Evolutionary conservation across 208 protist species (phyloP).

Genomic region (Blechomonas ayalai): DNA sequence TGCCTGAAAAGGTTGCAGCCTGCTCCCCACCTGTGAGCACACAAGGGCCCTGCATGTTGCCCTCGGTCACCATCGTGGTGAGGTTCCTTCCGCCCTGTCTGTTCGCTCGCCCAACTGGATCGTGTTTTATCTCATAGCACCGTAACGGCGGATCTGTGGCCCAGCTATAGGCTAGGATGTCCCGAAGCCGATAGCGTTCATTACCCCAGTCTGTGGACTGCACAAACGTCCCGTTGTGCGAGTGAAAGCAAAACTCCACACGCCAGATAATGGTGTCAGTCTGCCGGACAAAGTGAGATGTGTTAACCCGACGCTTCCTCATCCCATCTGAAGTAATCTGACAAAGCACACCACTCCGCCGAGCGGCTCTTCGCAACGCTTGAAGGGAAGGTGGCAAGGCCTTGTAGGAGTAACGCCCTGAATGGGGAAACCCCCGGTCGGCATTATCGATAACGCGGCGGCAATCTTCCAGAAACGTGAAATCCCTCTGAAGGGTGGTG

Average conservation of each 20-base stretch:
- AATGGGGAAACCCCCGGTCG: conserved; percentile 39
- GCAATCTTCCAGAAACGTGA: conserved; percentile 73
- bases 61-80: too few relatives aligned
- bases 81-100: neutral
- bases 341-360: conserved; percentile 73
- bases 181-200: conserved; percentile 65
- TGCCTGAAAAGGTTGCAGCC: too few relatives aligned
- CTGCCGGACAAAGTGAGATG: conserved; percentile 55
- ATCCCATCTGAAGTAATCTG: conserved; percentile 87
- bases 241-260: conserved; percentile 74
- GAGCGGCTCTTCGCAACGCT: conserved; percentile 66
- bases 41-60: too few relatives aligned
- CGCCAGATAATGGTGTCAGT: conserved; percentile 77
- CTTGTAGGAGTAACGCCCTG: conserved; percentile 47
- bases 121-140: conserved; percentile 65
- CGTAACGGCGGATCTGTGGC: conserved; percentile 59
- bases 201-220: conserved; percentile 60
- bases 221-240: neutral
- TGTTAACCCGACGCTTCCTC: conserved; percentile 73
- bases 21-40: too few relatives aligned
- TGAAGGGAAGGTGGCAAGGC: conserved; percentile 62
- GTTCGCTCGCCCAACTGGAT: neutral
- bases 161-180: conserved; percentile 68
- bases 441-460: conserved; percentile 59
- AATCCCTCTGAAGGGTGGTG: conserved; percentile 70